These are phyloP conservation scores for Colletotrichum viniferum DNA, from an alignment of 2,329 filamentous ascomycete genomes.

Conservation along the genomic window DNA sequence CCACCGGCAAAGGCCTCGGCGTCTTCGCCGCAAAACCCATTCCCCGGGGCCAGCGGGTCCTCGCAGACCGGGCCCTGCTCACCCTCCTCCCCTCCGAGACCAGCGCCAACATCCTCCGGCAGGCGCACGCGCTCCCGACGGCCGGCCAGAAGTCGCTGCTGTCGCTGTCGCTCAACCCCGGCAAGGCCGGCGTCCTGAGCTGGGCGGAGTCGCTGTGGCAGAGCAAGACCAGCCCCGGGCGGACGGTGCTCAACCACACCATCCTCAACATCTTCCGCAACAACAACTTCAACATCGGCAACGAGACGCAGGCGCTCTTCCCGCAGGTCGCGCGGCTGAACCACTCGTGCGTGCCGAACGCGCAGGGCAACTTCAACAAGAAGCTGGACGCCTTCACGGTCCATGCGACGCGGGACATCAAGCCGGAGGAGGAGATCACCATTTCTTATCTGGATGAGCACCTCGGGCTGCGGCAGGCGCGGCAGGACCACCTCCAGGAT, in stretches of 20 bases:
- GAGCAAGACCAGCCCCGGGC: not conserved
- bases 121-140: not conserved
- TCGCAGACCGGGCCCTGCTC: slow-evolving; percentile 14
- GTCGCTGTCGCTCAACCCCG: not conserved
- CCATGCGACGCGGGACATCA: slow-evolving; percentile 8
- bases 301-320: not conserved
- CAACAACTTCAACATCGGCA: slow-evolving; percentile 18
- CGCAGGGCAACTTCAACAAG: slow-evolving; percentile 15
- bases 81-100: slow-evolving; percentile 2
- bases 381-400: not conserved
- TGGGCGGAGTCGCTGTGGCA: slow-evolving; percentile 16
- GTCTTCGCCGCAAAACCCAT: slow-evolving; percentile 9
- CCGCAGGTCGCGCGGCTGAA: slow-evolving; percentile 12
- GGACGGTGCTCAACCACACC: slow-evolving; percentile 3
- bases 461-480: not conserved
- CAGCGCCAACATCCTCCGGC: not conserved
- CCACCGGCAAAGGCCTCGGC: slow-evolving; percentile 15
- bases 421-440: slow-evolving; percentile 11
- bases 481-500: not conserved
- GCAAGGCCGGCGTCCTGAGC: slow-evolving; percentile 7
- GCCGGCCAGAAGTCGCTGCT: not conserved
- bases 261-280: slow-evolving; percentile 20
- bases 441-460: slow-evolving; percentile 19
- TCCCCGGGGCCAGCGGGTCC: not conserved
- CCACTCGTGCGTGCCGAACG: slow-evolving; percentile 18